Evolutionary conservation across 2,329 filamentous ascomycete genomes (phyloP).

Genomic region (Pseudovirgaria hyperparasitica): DNA sequence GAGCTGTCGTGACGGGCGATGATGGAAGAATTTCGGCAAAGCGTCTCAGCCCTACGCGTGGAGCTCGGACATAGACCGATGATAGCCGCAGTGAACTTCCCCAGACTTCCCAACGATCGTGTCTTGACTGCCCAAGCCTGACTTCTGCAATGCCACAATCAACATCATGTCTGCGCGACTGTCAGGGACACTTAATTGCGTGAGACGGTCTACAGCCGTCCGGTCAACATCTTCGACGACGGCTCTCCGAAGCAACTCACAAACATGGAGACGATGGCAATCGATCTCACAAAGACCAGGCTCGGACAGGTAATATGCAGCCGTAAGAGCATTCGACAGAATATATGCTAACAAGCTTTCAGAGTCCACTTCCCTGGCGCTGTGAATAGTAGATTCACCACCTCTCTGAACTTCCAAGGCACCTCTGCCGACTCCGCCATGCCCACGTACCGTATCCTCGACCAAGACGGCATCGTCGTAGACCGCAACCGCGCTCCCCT

Average conservation of each 20-base stretch:
- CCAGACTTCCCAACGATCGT: too few species aligned
- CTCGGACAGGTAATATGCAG: conserved; percentile 42
- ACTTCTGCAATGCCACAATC: too few species aligned
- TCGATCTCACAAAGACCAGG: conserved; percentile 46
- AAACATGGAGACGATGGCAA: conserved; percentile 32
- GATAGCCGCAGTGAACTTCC: too few species aligned
- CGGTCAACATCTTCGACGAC: too few species aligned
- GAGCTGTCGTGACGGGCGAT: too few species aligned
- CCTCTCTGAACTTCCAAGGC: conserved; percentile 61
- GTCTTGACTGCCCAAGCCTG: too few species aligned
- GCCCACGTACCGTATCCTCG: conserved; percentile 82
- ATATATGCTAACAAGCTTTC: conserved; percentile 1
- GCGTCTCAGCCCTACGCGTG: too few species aligned
- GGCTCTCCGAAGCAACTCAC: neutral
- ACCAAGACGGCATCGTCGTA: conserved; percentile 75
- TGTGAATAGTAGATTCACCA: conserved; percentile 85
- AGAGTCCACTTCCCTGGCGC: conserved; percentile 78
- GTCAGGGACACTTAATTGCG: too few species aligned
- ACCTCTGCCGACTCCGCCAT: conserved; percentile 63
- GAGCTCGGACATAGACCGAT: too few species aligned
- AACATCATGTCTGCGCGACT: too few species aligned
- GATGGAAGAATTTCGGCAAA: too few species aligned
- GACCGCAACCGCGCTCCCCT: conserved; percentile 56
- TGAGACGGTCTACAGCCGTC: too few species aligned
- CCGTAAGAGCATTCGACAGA: neutral